A percentile compares a stretch with the other conserved stretches of the same genome.
These are phyloP conservation scores for Beta lomatogona DNA, from an alignment of 179 eudicot species.

Conservation along the genomic window DNA sequence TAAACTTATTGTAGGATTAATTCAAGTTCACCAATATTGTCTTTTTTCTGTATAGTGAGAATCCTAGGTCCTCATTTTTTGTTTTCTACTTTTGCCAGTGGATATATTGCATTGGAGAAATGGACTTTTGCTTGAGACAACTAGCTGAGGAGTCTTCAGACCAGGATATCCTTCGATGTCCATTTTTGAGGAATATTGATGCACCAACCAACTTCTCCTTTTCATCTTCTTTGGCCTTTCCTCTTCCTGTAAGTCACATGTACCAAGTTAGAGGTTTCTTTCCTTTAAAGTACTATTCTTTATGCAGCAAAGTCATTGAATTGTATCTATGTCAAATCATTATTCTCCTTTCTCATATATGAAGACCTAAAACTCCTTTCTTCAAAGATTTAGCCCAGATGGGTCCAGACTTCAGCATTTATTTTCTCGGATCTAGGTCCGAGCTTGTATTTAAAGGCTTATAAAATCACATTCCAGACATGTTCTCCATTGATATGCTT, in stretches of 20 bases:
- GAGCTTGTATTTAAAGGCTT: not conserved
- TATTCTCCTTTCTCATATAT: not conserved
- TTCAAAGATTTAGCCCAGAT: not conserved
- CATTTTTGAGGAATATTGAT: slow-evolving; percentile 86
- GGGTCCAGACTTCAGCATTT: not conserved
- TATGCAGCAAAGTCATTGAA: not conserved
- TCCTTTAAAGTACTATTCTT: not conserved
- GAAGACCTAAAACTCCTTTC: not conserved
- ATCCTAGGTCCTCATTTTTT: not conserved
- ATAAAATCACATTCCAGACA: not conserved
- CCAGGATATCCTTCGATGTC: slow-evolving; percentile 64
- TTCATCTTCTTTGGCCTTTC: slow-evolving; percentile 37
- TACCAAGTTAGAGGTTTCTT: not conserved
- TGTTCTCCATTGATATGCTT: not conserved
- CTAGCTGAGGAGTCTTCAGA: slow-evolving; percentile 50
- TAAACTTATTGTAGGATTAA: not conserved
- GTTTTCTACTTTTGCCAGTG: slow-evolving; percentile 26
- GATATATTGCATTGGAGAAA: slow-evolving; percentile 36
- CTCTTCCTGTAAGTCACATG: slow-evolving; percentile 31
- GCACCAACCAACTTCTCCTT: slow-evolving; percentile 84
- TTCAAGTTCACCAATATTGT: slow-evolving; percentile 6
- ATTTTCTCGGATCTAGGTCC: not conserved
- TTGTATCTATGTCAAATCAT: not conserved
- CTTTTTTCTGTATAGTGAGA: not conserved
- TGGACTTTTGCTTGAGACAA: slow-evolving; percentile 63